Conservation (phyloP, 192 early-diverging fungal species). For the Mortierella claussenii region DNA sequence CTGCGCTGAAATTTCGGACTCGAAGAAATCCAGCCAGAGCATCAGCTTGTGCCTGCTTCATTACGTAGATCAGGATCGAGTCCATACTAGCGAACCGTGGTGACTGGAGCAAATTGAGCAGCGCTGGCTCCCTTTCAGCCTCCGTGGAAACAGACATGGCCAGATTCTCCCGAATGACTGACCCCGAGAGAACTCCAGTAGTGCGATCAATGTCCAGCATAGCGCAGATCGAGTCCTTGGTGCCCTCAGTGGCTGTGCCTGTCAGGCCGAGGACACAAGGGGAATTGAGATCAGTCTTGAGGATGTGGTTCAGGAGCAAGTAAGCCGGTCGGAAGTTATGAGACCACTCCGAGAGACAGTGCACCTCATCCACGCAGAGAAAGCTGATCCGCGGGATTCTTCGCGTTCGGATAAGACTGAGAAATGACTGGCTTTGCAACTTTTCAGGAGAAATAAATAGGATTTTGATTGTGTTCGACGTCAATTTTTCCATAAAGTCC, state of each 20-base stretch:
- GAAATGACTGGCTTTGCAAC: constrained; percentile 69
- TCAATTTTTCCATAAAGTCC: constrained; percentile 57
- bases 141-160: constrained; percentile 62
- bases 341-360: constrained; percentile 88
- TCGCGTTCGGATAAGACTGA: constrained; percentile 58
- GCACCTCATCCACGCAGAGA: constrained; percentile 83
- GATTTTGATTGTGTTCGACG: constrained; percentile 65
- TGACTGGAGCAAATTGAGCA: constrained; percentile 65
- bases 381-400: constrained; percentile 67
- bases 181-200: constrained; percentile 62
- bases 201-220: constrained; percentile 69
- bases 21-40: constrained; percentile 74
- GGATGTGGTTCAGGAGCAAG: constrained; percentile 63
- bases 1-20: constrained; percentile 71
- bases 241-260: constrained; percentile 73
- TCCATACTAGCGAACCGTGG: constrained; percentile 61
- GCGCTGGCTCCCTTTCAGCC: constrained; percentile 61
- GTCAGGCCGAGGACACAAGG: constrained; percentile 76
- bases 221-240: constrained; percentile 59
- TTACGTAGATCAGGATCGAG: constrained; percentile 77
- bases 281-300: constrained; percentile 58
- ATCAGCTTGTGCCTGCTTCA: constrained; percentile 74
- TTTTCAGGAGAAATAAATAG: constrained; percentile 81
- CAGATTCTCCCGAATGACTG: constrained; percentile 70
- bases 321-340: constrained; percentile 85